Evolutionary conservation across 2,329 filamentous ascomycete genomes (phyloP).

Genomic region (Myrmaecium sp.): DNA sequence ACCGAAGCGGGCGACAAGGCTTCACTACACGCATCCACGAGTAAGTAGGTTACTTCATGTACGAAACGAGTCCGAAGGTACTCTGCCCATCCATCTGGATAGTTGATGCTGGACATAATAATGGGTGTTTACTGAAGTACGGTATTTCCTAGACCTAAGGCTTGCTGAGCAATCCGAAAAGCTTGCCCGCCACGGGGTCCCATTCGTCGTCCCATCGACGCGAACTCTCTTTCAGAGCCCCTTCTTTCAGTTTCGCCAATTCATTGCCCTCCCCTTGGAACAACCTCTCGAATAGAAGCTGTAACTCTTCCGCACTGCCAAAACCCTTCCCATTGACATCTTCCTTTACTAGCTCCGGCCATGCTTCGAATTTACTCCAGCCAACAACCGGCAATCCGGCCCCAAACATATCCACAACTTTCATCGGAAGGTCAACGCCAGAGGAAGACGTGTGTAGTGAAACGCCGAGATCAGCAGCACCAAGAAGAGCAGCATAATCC

Average conservation of each 20-base stretch:
- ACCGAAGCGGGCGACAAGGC: too few relatives aligned
- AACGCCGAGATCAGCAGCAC: slow-evolving; percentile 73
- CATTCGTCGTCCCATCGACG: slow-evolving; percentile 86
- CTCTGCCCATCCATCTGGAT: too few relatives aligned
- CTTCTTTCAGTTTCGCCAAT: slow-evolving; percentile 44
- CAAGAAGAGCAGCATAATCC: slow-evolving; percentile 73
- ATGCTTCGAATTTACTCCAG: slow-evolving; percentile 73
- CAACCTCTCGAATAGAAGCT: slow-evolving; percentile 44
- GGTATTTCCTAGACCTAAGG: too few relatives aligned
- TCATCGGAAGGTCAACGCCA: slow-evolving; percentile 95
- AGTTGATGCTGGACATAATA: too few relatives aligned
- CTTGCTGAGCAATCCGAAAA: too few relatives aligned
- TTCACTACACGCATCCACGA: too few relatives aligned
- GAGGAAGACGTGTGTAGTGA: slow-evolving; percentile 87
- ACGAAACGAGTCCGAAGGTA: too few relatives aligned
- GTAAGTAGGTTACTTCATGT: too few relatives aligned
- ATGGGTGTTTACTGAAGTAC: too few relatives aligned
- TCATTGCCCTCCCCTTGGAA: slow-evolving; percentile 38
- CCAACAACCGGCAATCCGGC: slow-evolving; percentile 80
- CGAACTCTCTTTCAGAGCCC: slow-evolving; percentile 56
- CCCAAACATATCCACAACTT: slow-evolving; percentile 98
- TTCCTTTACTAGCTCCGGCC: slow-evolving; percentile 78
- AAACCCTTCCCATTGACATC: slow-evolving; percentile 79
- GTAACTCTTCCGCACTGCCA: slow-evolving; percentile 49
- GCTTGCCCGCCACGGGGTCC: slow-evolving; percentile 60